These are phyloP conservation scores for Rhododendron vialii DNA, from an alignment of 148 eudicot genomes.

Conservation along the genomic window DNA sequence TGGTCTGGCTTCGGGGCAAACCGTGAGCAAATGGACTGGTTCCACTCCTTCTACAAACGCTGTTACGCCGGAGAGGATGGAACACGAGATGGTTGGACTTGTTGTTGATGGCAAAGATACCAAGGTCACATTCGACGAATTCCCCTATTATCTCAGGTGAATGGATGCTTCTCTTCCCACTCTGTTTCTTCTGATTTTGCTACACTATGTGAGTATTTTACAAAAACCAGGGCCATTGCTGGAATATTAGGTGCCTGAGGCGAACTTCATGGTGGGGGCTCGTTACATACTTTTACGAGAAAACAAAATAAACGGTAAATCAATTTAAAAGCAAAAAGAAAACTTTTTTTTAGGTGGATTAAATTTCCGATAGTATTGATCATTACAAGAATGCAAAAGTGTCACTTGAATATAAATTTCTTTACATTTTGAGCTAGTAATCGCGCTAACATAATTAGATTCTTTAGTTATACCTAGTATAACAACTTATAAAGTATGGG, in stretches of 20 bases:
- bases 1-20: slow-evolving; percentile 79
- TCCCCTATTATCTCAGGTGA: slow-evolving; percentile 89
- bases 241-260: no score
- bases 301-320: no score
- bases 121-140: slow-evolving; percentile 80
- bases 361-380: neutral
- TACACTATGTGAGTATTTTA: no score
- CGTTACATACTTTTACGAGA: no score
- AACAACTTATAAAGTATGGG: no score
- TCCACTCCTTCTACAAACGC: slow-evolving; percentile 22
- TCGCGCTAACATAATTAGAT: neutral
- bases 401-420: no score
- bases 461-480: no score
- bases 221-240: no score
- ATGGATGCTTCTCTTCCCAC: neutral
- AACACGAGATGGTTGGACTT: slow-evolving; percentile 62
- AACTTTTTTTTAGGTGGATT: no score
- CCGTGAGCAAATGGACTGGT: slow-evolving; percentile 57
- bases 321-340: no score
- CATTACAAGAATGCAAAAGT: neutral
- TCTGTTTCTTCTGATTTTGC: neutral
- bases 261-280: no score
- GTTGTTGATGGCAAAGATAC: slow-evolving; percentile 60
- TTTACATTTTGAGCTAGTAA: neutral
- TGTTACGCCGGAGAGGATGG: slow-evolving; percentile 56